Conservation (phyloP, 805 yeast genomes). For the Sporopachydermia lactativora region DNA sequence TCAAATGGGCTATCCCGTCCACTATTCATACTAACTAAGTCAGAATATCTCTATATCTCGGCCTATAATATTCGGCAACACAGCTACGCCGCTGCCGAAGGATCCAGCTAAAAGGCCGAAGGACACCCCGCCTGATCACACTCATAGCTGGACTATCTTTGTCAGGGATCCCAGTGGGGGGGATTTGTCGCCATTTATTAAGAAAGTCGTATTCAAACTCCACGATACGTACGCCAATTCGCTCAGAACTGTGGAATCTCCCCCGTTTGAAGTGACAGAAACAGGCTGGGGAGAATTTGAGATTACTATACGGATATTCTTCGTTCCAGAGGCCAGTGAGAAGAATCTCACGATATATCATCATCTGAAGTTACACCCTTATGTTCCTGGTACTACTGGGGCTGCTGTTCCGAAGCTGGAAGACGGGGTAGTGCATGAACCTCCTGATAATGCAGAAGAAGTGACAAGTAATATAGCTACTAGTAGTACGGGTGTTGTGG, state of each 20-base stretch:
- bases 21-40: too few relatives aligned
- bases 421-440: slow-evolving; percentile 5
- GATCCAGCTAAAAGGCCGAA: slow-evolving; percentile 29
- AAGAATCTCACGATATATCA: slow-evolving; percentile 79
- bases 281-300: slow-evolving; percentile 99
- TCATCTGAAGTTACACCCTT: slow-evolving; percentile 86
- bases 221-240: slow-evolving; percentile 90
- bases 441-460: slow-evolving; percentile 11
- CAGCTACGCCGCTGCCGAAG: slow-evolving; percentile 52
- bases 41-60: slow-evolving; percentile 55
- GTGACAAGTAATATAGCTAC: slow-evolving; percentile 9
- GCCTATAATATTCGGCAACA: slow-evolving; percentile 73
- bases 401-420: slow-evolving; percentile 4
- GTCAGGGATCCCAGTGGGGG: slow-evolving; percentile 69
- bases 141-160: slow-evolving; percentile 93
- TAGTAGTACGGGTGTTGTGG: slow-evolving; percentile 28
- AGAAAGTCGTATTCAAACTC: slow-evolving; percentile 83
- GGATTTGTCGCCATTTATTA: slow-evolving; percentile 69
- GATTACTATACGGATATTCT: slow-evolving; percentile 73
- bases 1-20: too few relatives aligned
- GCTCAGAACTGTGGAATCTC: slow-evolving; percentile 71
- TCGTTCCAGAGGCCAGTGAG: slow-evolving; percentile 77
- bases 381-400: slow-evolving; percentile 28
- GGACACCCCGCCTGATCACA: slow-evolving; percentile 74
- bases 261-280: slow-evolving; percentile 92